Base-by-base conservation (phyloP, 2,329 filamentous ascomycete species). In the Nemania bipapillata region DNA sequence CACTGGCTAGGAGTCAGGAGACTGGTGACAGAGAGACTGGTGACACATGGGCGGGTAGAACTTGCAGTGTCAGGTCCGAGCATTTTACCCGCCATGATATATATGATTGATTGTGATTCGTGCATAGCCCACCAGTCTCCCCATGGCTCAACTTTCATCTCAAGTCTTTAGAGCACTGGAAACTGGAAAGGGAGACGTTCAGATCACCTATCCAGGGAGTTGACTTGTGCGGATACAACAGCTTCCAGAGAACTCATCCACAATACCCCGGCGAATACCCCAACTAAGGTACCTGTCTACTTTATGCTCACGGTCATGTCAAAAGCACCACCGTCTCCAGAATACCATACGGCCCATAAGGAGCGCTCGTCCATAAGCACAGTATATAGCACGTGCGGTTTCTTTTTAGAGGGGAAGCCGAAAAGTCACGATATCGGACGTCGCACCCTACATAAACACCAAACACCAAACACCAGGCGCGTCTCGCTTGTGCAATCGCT, bases 401-500 rank as follows among this genome's bases (percentile, higher is more conserved):
- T 32, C 30, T n/a, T 32, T 32, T 42, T 12, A n/a, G 17, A 5
- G 40, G 6, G 12, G 40, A 4, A 42, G 22, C n/a, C 17, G 17
- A 49, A 24, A 20, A 49, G 24, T 42, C n/a, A 26, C 45, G 12
- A 49, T 35, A 12, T 47, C 40, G 26, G 22, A 22, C 47, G 8
- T 47, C 24, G 15, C 22, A 28, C 58, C 53, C 50, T 45, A 53
- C 40, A 45, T 52, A 37, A n/a, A n/a, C n/a, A n/a, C n/a, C n/a
- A n/a, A n/a, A n/a, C n/a, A n/a, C n/a, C n/a, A n/a, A n/a, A 15
- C n/a, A 47, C 53, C 57, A 37, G 66, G 45, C 47, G 40, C 45
- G 28, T 26, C 22, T 17, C 7, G 35, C 9, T 45, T 42, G 28
- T 24, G 32, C 28, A 52, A 28, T 15, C n/a, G 54, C 40, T 35